Evolutionary conservation across 2,329 filamentous ascomycete species (phyloP).

Genomic region (Myriosclerotinia curreyana): DNA sequence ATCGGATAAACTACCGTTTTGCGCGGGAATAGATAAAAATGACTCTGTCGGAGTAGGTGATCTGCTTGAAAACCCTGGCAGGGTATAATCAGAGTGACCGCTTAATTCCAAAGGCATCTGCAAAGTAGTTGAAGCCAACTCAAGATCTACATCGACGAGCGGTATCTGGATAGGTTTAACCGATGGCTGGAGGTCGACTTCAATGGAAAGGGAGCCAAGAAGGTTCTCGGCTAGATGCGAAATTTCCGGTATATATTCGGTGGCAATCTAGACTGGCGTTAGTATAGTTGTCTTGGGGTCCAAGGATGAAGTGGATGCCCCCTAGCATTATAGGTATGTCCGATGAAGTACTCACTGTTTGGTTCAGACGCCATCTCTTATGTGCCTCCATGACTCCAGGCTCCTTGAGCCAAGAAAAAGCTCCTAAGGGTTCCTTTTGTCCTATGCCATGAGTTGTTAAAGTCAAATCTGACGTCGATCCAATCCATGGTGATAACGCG

Average conservation of each 20-base stretch:
- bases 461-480: constrained; percentile 24
- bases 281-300: background rate
- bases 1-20: constrained; percentile 9
- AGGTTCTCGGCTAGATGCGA: background rate
- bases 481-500: constrained; percentile 27
- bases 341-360: constrained; percentile 21
- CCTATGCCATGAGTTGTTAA: background rate
- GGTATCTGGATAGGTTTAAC: background rate
- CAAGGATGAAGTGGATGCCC: background rate
- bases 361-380: constrained; percentile 31
- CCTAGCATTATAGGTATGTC: background rate
- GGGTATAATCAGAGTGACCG: background rate
- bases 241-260: constrained; percentile 9
- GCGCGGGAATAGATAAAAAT: background rate
- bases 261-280: constrained; percentile 9
- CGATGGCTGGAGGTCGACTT: constrained; percentile 14
- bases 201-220: constrained; percentile 18
- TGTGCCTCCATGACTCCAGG: constrained; percentile 35
- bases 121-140: background rate
- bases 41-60: constrained; percentile 16
- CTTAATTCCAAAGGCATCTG: background rate
- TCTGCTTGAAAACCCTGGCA: constrained; percentile 12
- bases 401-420: constrained; percentile 36
- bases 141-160: background rate
- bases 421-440: constrained; percentile 31